Conservation (phyloP, 208 protist genomes). For the Borovskyia barvae region DNA sequence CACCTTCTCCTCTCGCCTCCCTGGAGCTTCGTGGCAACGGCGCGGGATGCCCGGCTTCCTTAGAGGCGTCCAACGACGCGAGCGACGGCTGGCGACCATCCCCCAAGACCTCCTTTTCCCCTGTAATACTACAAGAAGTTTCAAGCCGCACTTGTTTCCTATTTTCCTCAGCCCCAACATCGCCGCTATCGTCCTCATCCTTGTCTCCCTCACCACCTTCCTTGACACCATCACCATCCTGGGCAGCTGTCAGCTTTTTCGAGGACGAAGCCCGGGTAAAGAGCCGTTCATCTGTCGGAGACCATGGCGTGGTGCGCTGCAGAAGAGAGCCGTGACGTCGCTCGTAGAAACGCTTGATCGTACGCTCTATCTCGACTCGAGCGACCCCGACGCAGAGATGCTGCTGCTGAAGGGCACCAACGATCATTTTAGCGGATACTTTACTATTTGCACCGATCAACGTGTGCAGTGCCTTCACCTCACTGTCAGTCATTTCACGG, state of each 20-base stretch:
- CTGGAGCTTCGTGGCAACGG: neutral
- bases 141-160: too few species aligned
- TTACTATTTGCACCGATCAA: constrained; percentile 53
- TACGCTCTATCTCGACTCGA: constrained; percentile 57
- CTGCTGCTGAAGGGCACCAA: constrained; percentile 48
- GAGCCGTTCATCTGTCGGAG: constrained; percentile 66
- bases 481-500: constrained; percentile 64
- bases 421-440: constrained; percentile 44
- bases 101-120: too few species aligned
- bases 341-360: constrained; percentile 80
- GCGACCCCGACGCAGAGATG: constrained; percentile 67
- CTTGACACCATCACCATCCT: neutral
- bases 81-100: too few species aligned
- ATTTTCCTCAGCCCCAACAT: neutral
- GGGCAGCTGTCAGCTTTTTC: constrained; percentile 10
- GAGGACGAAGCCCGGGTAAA: constrained; percentile 26
- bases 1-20: constrained; percentile 20
- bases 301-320: constrained; percentile 57
- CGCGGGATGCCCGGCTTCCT: neutral
- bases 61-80: neutral
- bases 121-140: too few species aligned
- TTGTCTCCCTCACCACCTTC: constrained; percentile 2
- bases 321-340: constrained; percentile 54
- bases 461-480: constrained; percentile 63
- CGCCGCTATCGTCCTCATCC: constrained; percentile 8